These are phyloP conservation scores for Amaranthus palmeri DNA, from an alignment of 148 eudicot species.

Conservation along the genomic window DNA sequence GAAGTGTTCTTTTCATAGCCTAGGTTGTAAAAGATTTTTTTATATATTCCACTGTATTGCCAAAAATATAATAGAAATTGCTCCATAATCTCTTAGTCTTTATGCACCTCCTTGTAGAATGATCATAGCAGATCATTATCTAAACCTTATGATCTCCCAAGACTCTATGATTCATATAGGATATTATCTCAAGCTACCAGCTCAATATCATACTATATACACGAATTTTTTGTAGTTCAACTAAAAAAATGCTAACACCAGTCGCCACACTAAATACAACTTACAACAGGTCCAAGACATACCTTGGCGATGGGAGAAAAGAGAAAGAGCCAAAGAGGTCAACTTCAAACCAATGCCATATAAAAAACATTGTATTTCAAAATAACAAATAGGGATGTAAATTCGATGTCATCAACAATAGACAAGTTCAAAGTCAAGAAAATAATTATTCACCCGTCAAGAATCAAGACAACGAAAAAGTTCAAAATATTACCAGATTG, in stretches of 20 bases:
- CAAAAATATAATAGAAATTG: too few relatives aligned
- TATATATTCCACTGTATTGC: too few relatives aligned
- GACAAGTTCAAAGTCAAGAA: not conserved
- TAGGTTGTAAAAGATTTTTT: too few relatives aligned
- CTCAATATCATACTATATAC: not conserved
- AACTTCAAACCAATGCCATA: not conserved
- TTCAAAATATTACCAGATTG: constrained; percentile 40
- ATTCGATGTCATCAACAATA: not conserved
- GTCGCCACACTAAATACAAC: too few relatives aligned
- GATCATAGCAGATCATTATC: not conserved
- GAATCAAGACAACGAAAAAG: not conserved
- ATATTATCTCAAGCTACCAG: not conserved
- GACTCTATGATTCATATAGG: not conserved
- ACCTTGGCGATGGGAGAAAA: too few relatives aligned
- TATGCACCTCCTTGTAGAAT: not conserved
- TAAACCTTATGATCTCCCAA: not conserved
- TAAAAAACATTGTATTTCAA: not conserved
- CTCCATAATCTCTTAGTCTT: too few relatives aligned
- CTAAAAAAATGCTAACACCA: too few relatives aligned
- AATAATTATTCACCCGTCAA: not conserved
- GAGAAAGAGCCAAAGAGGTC: not conserved
- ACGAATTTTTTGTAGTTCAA: not conserved
- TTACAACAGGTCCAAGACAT: too few relatives aligned
- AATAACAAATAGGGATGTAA: not conserved
- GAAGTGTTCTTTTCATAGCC: too few relatives aligned